Conservation (phyloP, 2,329 filamentous ascomycete species). For the Calonectria montana region DNA sequence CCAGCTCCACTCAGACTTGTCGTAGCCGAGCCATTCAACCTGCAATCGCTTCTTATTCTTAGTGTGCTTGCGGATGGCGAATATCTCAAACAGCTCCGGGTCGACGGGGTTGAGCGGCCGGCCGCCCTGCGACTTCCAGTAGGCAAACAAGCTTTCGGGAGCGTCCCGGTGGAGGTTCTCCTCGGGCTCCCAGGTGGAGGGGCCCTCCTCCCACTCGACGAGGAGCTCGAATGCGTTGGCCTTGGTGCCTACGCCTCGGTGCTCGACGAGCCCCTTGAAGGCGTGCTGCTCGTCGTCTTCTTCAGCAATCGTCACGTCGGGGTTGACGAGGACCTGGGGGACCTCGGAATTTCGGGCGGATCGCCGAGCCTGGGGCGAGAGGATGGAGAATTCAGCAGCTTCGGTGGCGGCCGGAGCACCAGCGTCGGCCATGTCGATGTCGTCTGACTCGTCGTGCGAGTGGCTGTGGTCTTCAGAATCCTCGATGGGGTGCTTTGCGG, state of each 20-base stretch:
- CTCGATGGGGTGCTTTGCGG: conserved; percentile 1
- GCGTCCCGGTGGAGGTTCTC: conserved; percentile 47
- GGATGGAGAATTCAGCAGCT: neutral
- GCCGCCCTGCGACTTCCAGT: conserved; percentile 46
- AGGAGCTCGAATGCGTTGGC: conserved; percentile 44
- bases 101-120: conserved; percentile 47
- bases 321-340: neutral
- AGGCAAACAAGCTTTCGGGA: conserved; percentile 45
- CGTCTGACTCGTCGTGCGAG: neutral
- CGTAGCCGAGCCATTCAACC: conserved; percentile 53
- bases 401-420: neutral
- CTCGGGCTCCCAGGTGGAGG: conserved; percentile 50
- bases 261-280: conserved; percentile 37
- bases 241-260: conserved; percentile 44
- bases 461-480: neutral
- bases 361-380: conserved; percentile 14
- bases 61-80: conserved; percentile 48
- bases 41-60: conserved; percentile 41
- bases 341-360: neutral
- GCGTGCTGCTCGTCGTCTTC: conserved; percentile 25
- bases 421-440: conserved; percentile 1
- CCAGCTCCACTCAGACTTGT: conserved; percentile 45
- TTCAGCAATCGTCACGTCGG: conserved; percentile 20
- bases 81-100: conserved; percentile 47
- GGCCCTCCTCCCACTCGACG: conserved; percentile 46